Base-by-base conservation (phyloP, 2,329 filamentous ascomycete genomes). In the Beauveria pseudobassiana region DNA sequence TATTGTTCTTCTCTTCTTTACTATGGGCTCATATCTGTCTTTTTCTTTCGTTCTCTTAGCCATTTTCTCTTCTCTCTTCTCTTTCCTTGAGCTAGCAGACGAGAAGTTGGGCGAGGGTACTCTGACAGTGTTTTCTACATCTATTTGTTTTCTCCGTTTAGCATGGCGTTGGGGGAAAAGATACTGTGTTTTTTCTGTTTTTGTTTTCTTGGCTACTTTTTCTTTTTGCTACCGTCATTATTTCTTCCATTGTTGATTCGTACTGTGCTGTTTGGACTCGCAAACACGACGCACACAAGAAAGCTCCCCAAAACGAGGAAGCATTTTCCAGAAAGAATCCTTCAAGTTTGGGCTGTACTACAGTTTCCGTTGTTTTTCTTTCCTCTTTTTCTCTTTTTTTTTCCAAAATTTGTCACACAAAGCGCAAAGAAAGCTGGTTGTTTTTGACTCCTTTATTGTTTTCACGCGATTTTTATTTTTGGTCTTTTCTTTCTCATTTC, bases 101-200 rank as follows among this genome's bases (percentile, higher is more conserved):
- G 6, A 12, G 5, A n/a, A 9, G 16, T 20, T 20, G 9, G 53
- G 18, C 26, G 24, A 42, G 51, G 55, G 12, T 12, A 34, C 12
- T 14, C 4, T n/a, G 12, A 14, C 30, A 34, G 10, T 34, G 12
- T 34, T 61, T 59, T 59, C 43, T 26, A 38, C 50, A 22, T 24
- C 1, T 34, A 18, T 51, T 18, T 59, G 48, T 58, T 61, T 67
- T 67, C 64, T 64, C 64, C 61, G 16, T 68, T 59, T 63, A 72
- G 70, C 70, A 72, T 66, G 71, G 71, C 71, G 71, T 72, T 73
- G 64, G 64, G 70, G 67, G 66, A 64, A 65, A 64, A 66, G 53
- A 49, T 34, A 64, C 64, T 61, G 55, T 58, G 28, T 49, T 18
- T 52, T 43, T 42, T 56, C 30, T 55, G 34, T 34, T 52, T 30